These are phyloP conservation scores for Penicillium sp. DNA, from an alignment of 2,329 filamentous ascomycete genomes.

Conservation along the genomic window DNA sequence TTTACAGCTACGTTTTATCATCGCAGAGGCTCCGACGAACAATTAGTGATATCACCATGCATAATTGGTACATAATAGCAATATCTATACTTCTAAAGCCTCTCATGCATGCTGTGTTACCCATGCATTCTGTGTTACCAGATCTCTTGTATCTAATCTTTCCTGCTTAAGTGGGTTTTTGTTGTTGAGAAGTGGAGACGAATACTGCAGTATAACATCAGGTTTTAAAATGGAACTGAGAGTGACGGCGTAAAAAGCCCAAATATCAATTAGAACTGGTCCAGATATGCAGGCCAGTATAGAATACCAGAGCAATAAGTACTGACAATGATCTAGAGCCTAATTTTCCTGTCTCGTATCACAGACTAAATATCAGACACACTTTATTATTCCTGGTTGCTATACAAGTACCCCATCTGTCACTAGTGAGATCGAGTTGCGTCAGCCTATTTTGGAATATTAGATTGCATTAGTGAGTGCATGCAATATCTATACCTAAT, in stretches of 20 bases:
- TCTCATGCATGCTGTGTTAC: not conserved
- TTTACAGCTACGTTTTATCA: too few relatives aligned
- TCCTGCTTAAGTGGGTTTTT: not conserved
- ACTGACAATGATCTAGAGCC: not conserved
- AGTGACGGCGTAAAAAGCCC: not conserved
- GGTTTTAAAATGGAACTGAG: not conserved
- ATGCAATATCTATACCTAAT: not conserved
- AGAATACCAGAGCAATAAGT: not conserved
- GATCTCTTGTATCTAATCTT: not conserved
- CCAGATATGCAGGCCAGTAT: not conserved
- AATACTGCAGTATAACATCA: not conserved
- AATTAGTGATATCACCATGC: not conserved
- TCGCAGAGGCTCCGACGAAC: not conserved
- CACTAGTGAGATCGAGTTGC: not conserved
- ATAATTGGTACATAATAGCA: not conserved
- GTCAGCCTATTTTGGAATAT: too few relatives aligned
- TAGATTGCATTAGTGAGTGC: not conserved
- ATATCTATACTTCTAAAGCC: not conserved
- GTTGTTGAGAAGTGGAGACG: not conserved
- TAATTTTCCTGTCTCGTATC: not conserved
- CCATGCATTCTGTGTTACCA: not conserved
- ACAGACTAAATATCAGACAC: too few relatives aligned
- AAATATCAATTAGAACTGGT: not conserved
- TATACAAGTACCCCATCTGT: not conserved
- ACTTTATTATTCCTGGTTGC: not conserved